Base-by-base conservation (phyloP, 1,284 basidiomycete genomes). In the Neonothopanus nambi region DNA sequence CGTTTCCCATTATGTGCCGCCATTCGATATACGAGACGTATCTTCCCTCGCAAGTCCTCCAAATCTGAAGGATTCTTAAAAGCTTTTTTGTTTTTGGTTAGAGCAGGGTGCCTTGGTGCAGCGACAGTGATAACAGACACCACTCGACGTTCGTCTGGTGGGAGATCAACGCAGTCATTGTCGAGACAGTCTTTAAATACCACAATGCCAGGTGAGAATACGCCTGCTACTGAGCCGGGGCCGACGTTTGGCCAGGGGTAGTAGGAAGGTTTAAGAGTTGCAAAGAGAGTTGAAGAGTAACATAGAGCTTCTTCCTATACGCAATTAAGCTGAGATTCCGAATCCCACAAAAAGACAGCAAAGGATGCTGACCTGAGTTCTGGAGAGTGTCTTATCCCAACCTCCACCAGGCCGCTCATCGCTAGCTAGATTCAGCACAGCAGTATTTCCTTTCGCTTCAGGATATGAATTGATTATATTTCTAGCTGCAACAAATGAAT, bases 231-330 rank as follows among this genome's bases (percentile, higher is more conserved):
- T 8, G 70, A 77, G 1, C 70, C 71, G 3, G 62, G 64, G 15
- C 77, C 76, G 17, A 69, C 58, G 58, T 79, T 79, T 11, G 73
- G 70, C 76, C 76, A 78, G 5, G 77, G 77, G 49, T 77, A 79
- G 55, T 72, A 76, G 9, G 62, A 60, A 26, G 63, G 62, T 51
- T 72, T 72, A 37, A 79, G 67, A 1, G 76, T 78, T 12, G 59
- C 53, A 56, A 74, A 78, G 2, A 79, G 65, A 4, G 76, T 78
- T 3, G 76, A 77, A 5, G 74, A 73, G 58, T 78, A 78, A 58
- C 76, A 78, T 0, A 78, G 64, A 0, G 73, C 72, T 59, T 77
- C 73, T 64, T 73, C 75, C 71, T 76, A 61, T 5, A 60, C 62
- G 28, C 17, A 13, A 43, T 20, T 20, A 13, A 3, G 23, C n/a